Evolutionary conservation across 225 moss, liverwort and hornwort species (phyloP).

Genomic region (Marchantia polymorpha): DNA sequence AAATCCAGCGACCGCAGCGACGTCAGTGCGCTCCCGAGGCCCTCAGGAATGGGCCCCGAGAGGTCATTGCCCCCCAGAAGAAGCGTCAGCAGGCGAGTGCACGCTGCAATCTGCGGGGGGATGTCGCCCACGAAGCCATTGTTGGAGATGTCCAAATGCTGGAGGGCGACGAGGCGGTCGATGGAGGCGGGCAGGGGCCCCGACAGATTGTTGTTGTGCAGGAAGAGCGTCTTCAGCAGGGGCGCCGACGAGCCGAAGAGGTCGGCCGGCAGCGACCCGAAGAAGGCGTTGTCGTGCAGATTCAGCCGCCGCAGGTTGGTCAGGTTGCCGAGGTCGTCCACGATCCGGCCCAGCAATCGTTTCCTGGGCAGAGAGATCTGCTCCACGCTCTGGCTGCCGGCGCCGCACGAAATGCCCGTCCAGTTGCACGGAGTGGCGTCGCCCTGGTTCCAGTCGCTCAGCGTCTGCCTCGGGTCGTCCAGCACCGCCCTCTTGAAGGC

Average conservation of each 20-base stretch:
- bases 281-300: constrained; percentile 20
- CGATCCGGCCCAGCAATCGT: background rate
- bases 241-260: constrained; percentile 26
- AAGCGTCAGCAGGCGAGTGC: constrained; percentile 22
- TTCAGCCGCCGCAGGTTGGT: constrained; percentile 8
- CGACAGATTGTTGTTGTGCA: constrained; percentile 25
- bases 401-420: constrained; percentile 14
- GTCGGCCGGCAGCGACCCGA: constrained; percentile 13
- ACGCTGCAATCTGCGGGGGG: constrained; percentile 28
- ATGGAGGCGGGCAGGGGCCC: constrained; percentile 33
- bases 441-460: constrained; percentile 13
- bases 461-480: constrained; percentile 11
- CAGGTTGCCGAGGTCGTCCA: constrained; percentile 12
- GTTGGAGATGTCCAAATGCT: constrained; percentile 29
- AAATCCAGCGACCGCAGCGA: constrained; percentile 34
- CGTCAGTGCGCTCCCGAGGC: constrained; percentile 25
- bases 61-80: constrained; percentile 22
- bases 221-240: constrained; percentile 23
- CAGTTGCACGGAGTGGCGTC: constrained; percentile 25
- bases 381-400: background rate
- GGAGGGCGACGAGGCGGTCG: constrained; percentile 14
- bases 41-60: constrained; percentile 31
- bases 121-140: constrained; percentile 33
- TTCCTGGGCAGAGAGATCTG: background rate
- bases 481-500: constrained; percentile 24